A percentile compares a stretch with the other conserved stretches of the same genome.
Evolutionary conservation across 176 grass and related monocot species (phyloP).

Genomic region (Juncus effusus): DNA sequence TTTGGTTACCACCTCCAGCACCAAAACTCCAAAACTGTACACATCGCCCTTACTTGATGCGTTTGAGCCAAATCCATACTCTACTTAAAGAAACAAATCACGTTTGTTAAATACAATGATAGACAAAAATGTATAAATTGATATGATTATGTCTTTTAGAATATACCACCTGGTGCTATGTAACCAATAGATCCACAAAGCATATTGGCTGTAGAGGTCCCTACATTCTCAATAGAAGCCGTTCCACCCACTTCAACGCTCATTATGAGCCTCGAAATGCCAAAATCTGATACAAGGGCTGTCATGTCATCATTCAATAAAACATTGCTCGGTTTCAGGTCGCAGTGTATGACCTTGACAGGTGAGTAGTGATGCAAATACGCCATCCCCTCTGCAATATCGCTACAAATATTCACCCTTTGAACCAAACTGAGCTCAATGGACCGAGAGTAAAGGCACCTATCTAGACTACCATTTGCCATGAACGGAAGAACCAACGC

Average conservation of each 20-base stretch:
- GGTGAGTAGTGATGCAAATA: constrained; percentile 95
- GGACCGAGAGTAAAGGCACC: constrained; percentile 49
- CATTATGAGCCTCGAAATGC: constrained; percentile 69
- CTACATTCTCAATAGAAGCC: constrained; percentile 42
- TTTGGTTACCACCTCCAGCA: constrained; percentile 68
- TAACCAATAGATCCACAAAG: constrained; percentile 87
- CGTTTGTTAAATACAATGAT: background rate
- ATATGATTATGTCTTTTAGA: background rate
- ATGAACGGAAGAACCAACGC: constrained; percentile 94
- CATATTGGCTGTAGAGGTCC: constrained; percentile 74
- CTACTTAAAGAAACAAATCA: constrained; percentile 29
- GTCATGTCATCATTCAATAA: constrained; percentile 96
- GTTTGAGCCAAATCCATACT: constrained; percentile 74
- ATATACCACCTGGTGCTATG: constrained; percentile 63
- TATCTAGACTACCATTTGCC: constrained; percentile 87
- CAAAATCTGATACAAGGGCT: constrained; percentile 86
- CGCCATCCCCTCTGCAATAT: constrained; percentile 83
- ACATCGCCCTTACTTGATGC: constrained; percentile 79
- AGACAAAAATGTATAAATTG: background rate
- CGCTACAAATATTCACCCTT: constrained; percentile 86
- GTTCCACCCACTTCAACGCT: constrained; percentile 32
- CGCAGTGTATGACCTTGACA: constrained; percentile 86
- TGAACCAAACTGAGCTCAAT: constrained; percentile 61
- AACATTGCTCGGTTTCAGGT: constrained; percentile 91
- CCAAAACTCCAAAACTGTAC: constrained; percentile 86